Conservation (phyloP, 140 eudicot genomes). For the Ambrosia hybrid region DNA sequence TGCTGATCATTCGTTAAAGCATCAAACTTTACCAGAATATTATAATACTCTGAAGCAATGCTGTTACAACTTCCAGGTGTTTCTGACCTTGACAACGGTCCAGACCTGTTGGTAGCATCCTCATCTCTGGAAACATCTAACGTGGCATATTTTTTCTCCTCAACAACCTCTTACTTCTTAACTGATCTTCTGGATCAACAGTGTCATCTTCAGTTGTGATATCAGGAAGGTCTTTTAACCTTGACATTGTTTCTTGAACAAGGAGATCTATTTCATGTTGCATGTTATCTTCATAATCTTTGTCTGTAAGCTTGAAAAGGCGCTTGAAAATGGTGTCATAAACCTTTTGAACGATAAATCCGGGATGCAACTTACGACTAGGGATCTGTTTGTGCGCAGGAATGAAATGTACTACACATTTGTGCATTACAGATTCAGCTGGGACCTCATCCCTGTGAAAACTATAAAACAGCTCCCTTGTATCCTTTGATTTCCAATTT, state of each 20-base stretch:
- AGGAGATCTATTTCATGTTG: constrained; percentile 89
- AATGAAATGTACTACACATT: constrained; percentile 90
- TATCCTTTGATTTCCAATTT: constrained; percentile 79
- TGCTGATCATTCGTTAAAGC: constrained; percentile 62
- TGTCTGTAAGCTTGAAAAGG: constrained; percentile 84
- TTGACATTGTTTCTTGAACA: constrained; percentile 77
- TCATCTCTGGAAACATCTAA: constrained; percentile 83
- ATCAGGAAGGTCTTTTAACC: constrained; percentile 84
- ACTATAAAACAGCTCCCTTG: constrained; percentile 89
- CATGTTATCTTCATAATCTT: constrained; percentile 88
- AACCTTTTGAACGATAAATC: constrained; percentile 86
- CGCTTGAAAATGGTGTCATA: constrained; percentile 74
- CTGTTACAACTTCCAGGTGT: constrained; percentile 75
- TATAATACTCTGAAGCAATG: constrained; percentile 53
- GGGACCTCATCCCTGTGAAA: constrained; percentile 95
- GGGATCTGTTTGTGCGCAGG: constrained; percentile 90
- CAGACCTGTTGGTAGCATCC: constrained; percentile 46
- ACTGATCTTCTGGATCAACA: constrained; percentile 52
- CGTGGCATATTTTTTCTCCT: constrained; percentile 65
- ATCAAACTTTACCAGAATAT: constrained; percentile 54
- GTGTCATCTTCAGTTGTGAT: constrained; percentile 56
- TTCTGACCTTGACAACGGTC: constrained; percentile 57
- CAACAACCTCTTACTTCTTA: constrained; percentile 58
- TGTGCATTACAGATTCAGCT: constrained; percentile 98
- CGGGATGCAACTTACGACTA: constrained; percentile 76